phyloP scores from a whole-genome alignment of 2,329 filamentous ascomycete genomes.

The Elsinoe fawcettii region DNA sequence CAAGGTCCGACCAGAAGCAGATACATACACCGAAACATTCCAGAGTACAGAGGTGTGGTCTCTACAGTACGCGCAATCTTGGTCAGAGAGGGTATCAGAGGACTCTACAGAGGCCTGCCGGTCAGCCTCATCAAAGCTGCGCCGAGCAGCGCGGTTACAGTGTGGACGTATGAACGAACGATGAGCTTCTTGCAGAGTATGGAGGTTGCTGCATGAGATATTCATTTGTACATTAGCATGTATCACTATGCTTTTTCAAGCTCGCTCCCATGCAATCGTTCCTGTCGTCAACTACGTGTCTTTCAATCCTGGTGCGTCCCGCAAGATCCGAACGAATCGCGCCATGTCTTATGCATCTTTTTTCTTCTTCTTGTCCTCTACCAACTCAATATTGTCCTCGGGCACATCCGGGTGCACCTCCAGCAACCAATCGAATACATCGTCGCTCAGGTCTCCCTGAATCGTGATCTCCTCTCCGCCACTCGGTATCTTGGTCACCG shows the following conservation, averaged over 20 bases:
- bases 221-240: neutral
- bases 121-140: conserved; percentile 90
- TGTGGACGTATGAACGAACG: conserved; percentile 86
- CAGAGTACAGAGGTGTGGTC: conserved; percentile 65
- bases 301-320: neutral
- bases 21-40: conserved; percentile 84
- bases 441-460: conserved; percentile 91
- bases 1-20: conserved; percentile 74
- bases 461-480: conserved; percentile 90
- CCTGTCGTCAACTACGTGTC: neutral
- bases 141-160: conserved; percentile 82
- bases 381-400: conserved; percentile 86
- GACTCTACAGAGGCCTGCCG: conserved; percentile 78
- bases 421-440: conserved; percentile 82
- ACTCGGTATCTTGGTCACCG: conserved; percentile 76
- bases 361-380: conserved; percentile 97
- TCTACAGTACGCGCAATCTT: conserved; percentile 62
- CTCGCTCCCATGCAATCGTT: neutral
- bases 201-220: neutral
- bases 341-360: neutral
- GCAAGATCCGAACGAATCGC: neutral
- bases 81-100: conserved; percentile 63
- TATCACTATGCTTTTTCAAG: neutral
- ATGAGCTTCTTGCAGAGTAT: conserved; percentile 42
- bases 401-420: conserved; percentile 87